These are phyloP conservation scores for Wickerhamiella allomyrinae DNA, from an alignment of 805 yeast genomes.

Conservation along the genomic window DNA sequence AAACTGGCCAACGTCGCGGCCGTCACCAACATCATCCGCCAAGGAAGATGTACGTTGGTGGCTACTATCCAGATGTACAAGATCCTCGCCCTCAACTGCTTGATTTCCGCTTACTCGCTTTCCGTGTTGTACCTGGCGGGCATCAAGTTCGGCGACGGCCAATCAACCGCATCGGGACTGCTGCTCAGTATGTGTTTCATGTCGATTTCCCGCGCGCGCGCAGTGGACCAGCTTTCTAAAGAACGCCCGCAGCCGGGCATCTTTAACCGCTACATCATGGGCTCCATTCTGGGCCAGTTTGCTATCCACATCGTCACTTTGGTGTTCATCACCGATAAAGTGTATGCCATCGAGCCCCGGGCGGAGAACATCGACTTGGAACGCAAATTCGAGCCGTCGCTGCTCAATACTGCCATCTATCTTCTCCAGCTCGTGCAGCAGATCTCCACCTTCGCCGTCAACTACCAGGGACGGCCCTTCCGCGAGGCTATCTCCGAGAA, in stretches of 20 bases:
- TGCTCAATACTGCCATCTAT: slow-evolving; percentile 92
- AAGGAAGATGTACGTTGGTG: slow-evolving; percentile 95
- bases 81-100: slow-evolving; percentile 89
- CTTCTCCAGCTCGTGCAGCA: slow-evolving; percentile 89
- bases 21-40: slow-evolving; percentile 86
- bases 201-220: slow-evolving; percentile 86
- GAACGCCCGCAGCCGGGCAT: slow-evolving; percentile 97
- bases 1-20: slow-evolving; percentile 84
- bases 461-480: slow-evolving; percentile 94
- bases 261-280: slow-evolving; percentile 91
- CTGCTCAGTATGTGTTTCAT: slow-evolving; percentile 86
- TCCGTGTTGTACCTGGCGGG: slow-evolving; percentile 93
- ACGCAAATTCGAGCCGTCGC: slow-evolving; percentile 73
- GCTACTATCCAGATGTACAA: slow-evolving; percentile 98
- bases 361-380: slow-evolving; percentile 82
- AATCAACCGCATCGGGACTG: slow-evolving; percentile 92
- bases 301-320: slow-evolving; percentile 78
- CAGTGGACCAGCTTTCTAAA: slow-evolving; percentile 74
- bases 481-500: slow-evolving; percentile 81
- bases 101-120: slow-evolving; percentile 89
- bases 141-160: slow-evolving; percentile 95
- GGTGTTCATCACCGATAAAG: slow-evolving; percentile 69
- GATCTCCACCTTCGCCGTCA: slow-evolving; percentile 93
- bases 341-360: slow-evolving; percentile 82
- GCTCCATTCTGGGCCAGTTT: slow-evolving; percentile 92